These are phyloP conservation scores for Penicillium concentricum DNA, from an alignment of 2,329 filamentous ascomycete genomes.

Conservation along the genomic window DNA sequence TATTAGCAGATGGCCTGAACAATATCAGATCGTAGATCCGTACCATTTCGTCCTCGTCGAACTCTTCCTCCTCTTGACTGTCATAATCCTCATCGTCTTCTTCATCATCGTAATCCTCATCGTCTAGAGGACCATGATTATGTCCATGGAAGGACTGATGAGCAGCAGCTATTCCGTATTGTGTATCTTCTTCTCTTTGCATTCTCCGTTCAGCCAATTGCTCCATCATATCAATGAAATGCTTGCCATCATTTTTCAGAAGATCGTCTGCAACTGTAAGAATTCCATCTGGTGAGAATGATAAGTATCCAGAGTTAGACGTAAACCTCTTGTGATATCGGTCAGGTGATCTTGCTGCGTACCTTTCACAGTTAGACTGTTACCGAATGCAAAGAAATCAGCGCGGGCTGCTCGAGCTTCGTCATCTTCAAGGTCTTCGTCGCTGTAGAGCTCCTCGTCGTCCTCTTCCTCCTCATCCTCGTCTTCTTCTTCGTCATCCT, in stretches of 20 bases:
- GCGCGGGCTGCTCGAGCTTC: conserved; percentile 63
- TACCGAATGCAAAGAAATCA: conserved; percentile 97
- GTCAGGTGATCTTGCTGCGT: conserved; percentile 25
- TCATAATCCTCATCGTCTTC: conserved; percentile 69
- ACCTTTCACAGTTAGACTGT: conserved; percentile 93
- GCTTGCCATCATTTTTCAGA: conserved; percentile 97
- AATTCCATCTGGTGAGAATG: conserved; percentile 69
- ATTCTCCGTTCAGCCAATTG: conserved; percentile 95
- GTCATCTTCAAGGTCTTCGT: conserved; percentile 62
- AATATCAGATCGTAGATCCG: conserved; percentile 24
- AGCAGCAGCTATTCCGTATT: conserved; percentile 61
- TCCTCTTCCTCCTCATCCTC: conserved; percentile 66
- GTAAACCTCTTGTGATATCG: conserved; percentile 17
- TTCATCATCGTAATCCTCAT: conserved; percentile 68
- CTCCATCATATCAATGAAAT: conserved; percentile 99
- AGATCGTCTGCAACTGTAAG: conserved; percentile 97
- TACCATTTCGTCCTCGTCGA: conserved; percentile 66
- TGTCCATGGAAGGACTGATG: conserved; percentile 65
- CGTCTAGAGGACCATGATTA: conserved; percentile 73
- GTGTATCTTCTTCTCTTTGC: conserved; percentile 91
- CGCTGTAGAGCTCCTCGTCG: conserved; percentile 66
- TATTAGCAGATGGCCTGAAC: conserved; percentile 15
- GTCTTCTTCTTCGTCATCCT: conserved; percentile 41
- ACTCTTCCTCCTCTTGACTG: conserved; percentile 63
- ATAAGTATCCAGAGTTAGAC: conserved; percentile 41